These are phyloP conservation scores for Pleodorina starrii DNA, from an alignment of 139 green algal genomes.

Conservation along the genomic window DNA sequence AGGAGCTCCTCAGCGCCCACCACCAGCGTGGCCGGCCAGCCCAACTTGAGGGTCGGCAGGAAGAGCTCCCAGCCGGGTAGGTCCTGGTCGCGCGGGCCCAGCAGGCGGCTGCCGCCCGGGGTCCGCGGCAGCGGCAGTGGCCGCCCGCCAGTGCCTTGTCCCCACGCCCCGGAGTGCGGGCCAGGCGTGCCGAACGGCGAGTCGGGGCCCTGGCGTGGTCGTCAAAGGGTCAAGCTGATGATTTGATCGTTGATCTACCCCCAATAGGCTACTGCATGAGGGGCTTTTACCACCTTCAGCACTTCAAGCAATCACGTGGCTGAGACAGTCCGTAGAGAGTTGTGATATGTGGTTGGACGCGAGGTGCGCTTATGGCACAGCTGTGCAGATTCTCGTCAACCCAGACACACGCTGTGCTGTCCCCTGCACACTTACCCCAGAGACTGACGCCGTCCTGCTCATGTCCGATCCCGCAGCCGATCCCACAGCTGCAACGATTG, in stretches of 20 bases:
- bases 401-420: too few species aligned
- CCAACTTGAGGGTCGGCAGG: conserved; percentile 74
- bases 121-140: neutral
- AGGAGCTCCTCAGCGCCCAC: conserved; percentile 77
- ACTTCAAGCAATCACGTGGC: too few species aligned
- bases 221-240: too few species aligned
- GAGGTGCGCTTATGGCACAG: too few species aligned
- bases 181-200: conserved; percentile 33
- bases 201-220: neutral
- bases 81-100: conserved; percentile 29
- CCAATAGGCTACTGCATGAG: too few species aligned
- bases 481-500: neutral
- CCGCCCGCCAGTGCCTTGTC: neutral
- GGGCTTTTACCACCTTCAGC: too few species aligned
- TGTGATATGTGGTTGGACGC: too few species aligned
- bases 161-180: neutral
- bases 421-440: neutral
- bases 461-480: neutral
- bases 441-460: neutral
- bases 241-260: too few species aligned
- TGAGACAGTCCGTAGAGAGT: too few species aligned
- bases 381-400: too few species aligned
- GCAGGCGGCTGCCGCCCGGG: neutral
- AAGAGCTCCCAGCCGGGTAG: conserved; percentile 70
- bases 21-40: conserved; percentile 89